These are phyloP conservation scores for Globisporangium viniferum DNA, from an alignment of 352 stramenopile genomes.

Conservation along the genomic window DNA sequence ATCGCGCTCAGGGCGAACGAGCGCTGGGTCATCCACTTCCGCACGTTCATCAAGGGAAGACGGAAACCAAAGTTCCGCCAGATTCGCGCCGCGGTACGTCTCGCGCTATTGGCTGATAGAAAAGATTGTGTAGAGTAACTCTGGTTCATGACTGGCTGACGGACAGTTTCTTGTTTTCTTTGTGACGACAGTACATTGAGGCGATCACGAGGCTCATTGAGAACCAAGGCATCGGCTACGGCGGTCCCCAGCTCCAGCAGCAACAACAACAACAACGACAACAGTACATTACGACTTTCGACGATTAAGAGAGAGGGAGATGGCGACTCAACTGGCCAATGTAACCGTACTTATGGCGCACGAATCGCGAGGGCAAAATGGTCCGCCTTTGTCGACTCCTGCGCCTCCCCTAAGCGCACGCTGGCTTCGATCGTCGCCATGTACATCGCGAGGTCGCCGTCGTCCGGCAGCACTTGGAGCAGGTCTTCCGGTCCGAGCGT, in stretches of 20 bases:
- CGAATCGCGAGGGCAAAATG: slow-evolving; percentile 3
- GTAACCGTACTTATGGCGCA: not conserved
- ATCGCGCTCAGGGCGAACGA: slow-evolving; percentile 42
- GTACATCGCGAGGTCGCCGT: slow-evolving; percentile 69
- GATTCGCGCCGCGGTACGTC: slow-evolving; percentile 39
- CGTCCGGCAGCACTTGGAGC: slow-evolving; percentile 73
- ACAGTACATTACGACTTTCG: slow-evolving; percentile 3
- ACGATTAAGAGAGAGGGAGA: slow-evolving; percentile 6
- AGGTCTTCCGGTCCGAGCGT: slow-evolving; percentile 76
- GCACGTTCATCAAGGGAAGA: slow-evolving; percentile 45
- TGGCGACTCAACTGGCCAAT: not conserved
- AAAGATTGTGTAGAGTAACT: not conserved
- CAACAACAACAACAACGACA: not conserved
- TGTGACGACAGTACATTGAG: slow-evolving; percentile 50
- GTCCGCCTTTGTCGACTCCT: slow-evolving; percentile 24
- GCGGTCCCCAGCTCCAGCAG: not conserved
- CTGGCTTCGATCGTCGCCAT: slow-evolving; percentile 73
- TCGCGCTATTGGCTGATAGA: not conserved
- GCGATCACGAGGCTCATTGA: slow-evolving; percentile 65
- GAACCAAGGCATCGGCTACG: slow-evolving; percentile 35
- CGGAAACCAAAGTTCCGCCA: slow-evolving; percentile 47
- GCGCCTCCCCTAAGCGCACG: slow-evolving; percentile 42
- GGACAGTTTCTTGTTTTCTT: not conserved
- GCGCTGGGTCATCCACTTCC: slow-evolving; percentile 59
- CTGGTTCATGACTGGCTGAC: not conserved